phyloP scores from a whole-genome alignment of 495 filamentous ascomycete species.

The Talaromyces adpressus region DNA sequence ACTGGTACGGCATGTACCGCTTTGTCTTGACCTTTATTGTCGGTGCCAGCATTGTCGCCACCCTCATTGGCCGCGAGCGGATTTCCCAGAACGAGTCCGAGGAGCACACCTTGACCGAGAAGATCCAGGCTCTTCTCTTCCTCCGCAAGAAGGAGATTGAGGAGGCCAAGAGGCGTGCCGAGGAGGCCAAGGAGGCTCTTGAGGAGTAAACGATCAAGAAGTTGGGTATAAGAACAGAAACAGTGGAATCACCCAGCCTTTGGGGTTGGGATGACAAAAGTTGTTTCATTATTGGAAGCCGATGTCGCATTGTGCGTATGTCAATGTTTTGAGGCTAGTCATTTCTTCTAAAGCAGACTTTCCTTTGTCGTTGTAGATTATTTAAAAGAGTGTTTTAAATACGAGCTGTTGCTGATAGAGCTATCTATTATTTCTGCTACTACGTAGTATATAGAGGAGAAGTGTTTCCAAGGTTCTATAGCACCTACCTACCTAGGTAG shows the following conservation, averaged over 20 bases:
- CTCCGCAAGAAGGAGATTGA: conserved; percentile 54
- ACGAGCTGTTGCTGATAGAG: background rate
- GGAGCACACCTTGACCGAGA: conserved; percentile 47
- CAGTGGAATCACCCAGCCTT: background rate
- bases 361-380: conserved; percentile 4
- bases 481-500: background rate
- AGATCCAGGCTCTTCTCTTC: conserved; percentile 57
- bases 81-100: conserved; percentile 53
- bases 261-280: background rate
- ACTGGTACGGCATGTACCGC: conserved; percentile 90
- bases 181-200: conserved; percentile 28
- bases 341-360: conserved; percentile 2
- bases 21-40: conserved; percentile 95
- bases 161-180: conserved; percentile 46
- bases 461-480: background rate
- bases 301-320: background rate
- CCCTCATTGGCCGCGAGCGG: conserved; percentile 78
- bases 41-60: conserved; percentile 78
- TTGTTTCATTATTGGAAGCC: background rate
- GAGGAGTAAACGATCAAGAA: conserved; percentile 25
- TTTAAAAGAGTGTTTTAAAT: background rate
- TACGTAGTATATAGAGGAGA: background rate
- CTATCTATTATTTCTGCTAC: background rate
- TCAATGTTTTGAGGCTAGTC: background rate
- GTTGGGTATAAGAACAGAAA: background rate